Evolutionary conservation across 2,329 filamentous ascomycete species (phyloP).

Genomic region (Aureobasidium sp.): DNA sequence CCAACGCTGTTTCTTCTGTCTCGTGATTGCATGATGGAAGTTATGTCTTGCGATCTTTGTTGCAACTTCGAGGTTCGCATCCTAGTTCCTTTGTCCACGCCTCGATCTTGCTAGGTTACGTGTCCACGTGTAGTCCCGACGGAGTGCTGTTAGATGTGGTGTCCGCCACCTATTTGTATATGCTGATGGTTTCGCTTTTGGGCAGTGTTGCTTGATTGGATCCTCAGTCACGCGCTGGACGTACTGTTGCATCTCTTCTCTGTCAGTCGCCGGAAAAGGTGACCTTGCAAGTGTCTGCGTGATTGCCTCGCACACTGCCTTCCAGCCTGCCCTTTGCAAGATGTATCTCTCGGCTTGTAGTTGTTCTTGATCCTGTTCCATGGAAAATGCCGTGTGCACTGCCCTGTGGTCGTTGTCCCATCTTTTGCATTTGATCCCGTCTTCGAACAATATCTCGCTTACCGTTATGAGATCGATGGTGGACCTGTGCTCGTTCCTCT

Average conservation of each 20-base stretch:
- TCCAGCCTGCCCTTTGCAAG: no score
- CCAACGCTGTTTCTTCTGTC: not conserved
- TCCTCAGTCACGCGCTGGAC: constrained; percentile 2
- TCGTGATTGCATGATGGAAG: constrained; percentile 15
- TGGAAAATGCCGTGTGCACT: no score
- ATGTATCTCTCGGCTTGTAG: no score
- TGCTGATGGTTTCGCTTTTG: constrained; percentile 20
- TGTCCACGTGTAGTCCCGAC: no score
- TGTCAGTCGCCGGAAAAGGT: not conserved
- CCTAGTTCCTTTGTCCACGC: not conserved
- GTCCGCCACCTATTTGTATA: constrained; percentile 27
- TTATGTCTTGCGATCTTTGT: constrained; percentile 18
- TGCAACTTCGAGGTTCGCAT: not conserved
- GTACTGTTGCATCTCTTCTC: not conserved
- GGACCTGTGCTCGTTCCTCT: no score
- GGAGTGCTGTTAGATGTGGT: not conserved
- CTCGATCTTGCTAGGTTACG: not conserved
- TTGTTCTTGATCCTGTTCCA: no score
- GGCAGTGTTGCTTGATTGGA: constrained; percentile 16
- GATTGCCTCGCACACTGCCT: not conserved
- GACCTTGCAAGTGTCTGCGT: not conserved
- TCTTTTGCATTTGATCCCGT: no score
- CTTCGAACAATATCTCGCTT: no score
- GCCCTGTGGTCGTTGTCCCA: no score
- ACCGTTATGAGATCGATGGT: no score